Evolutionary conservation across 2,329 filamentous ascomycete genomes (phyloP).

Genomic region (Pseudogymnoascus sp.): DNA sequence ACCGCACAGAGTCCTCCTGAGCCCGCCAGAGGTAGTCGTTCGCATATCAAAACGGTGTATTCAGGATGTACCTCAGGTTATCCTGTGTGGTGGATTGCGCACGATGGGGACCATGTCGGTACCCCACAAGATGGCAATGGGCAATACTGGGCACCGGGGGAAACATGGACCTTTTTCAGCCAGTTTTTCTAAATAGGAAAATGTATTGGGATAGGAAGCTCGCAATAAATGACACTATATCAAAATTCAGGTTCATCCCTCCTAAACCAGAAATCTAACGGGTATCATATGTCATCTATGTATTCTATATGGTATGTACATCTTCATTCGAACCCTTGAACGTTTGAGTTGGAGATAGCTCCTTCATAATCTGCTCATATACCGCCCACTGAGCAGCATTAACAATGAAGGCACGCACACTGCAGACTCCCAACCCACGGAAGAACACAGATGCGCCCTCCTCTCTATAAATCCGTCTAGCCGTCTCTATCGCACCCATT

Average conservation of each 20-base stretch:
- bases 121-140: slow-evolving; percentile 20
- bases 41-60: slow-evolving; percentile 19
- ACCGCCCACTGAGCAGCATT: slow-evolving; percentile 91
- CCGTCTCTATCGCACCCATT: slow-evolving; percentile 54
- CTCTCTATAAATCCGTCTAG: slow-evolving; percentile 56
- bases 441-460: slow-evolving; percentile 62
- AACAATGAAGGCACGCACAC: slow-evolving; percentile 78
- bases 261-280: neutral
- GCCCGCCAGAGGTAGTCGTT: slow-evolving; percentile 17
- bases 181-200: neutral
- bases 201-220: neutral
- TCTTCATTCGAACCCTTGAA: neutral
- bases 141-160: slow-evolving; percentile 20
- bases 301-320: slow-evolving; percentile 8
- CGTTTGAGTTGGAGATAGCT: slow-evolving; percentile 30
- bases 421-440: slow-evolving; percentile 71
- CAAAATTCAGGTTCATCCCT: neutral
- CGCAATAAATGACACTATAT: no score
- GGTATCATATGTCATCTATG: slow-evolving; percentile 2
- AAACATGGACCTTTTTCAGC: slow-evolving; percentile 30
- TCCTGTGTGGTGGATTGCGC: slow-evolving; percentile 30
- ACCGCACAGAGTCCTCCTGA: slow-evolving; percentile 17
- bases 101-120: slow-evolving; percentile 28
- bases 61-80: slow-evolving; percentile 27
- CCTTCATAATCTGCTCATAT: slow-evolving; percentile 79